These are phyloP conservation scores for Oidiodendron maius DNA, from an alignment of 495 filamentous ascomycete species.

Conservation along the genomic window DNA sequence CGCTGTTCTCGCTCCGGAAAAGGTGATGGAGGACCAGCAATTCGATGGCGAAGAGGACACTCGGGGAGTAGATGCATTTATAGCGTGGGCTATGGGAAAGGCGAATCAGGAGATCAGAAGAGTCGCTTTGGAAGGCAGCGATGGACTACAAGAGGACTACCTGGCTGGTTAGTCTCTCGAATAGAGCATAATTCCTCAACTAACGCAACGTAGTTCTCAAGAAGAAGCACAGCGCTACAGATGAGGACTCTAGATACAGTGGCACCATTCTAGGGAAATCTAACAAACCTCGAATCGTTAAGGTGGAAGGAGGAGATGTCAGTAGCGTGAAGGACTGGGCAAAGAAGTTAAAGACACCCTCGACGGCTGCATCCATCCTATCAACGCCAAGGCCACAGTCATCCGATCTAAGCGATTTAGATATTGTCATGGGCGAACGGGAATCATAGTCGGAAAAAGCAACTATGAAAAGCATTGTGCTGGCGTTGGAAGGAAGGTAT, in stretches of 20 bases:
- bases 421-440: constrained; percentile 19
- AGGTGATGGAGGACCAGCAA: constrained; percentile 29
- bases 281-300: constrained; percentile 58
- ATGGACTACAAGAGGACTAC: constrained; percentile 61
- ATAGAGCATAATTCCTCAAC: background rate
- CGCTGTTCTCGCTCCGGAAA: constrained; percentile 60
- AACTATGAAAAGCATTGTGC: constrained; percentile 16
- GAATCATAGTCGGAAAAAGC: constrained; percentile 12
- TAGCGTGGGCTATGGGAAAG: constrained; percentile 66
- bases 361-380: constrained; percentile 8
- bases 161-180: constrained; percentile 45
- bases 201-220: constrained; percentile 50
- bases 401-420: constrained; percentile 46
- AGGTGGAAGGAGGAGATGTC: constrained; percentile 65
- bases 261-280: constrained; percentile 71
- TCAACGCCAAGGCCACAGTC: constrained; percentile 38
- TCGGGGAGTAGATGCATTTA: constrained; percentile 64
- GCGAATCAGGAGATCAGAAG: constrained; percentile 67
- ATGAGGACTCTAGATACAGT: constrained; percentile 72
- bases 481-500: constrained; percentile 15
- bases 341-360: constrained; percentile 24
- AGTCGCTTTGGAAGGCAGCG: constrained; percentile 46
- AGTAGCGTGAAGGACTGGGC: constrained; percentile 65
- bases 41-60: constrained; percentile 58
- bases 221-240: constrained; percentile 78